Base-by-base conservation (phyloP, 139 green algal species). In the Diplosphaera chodatii region DNA sequence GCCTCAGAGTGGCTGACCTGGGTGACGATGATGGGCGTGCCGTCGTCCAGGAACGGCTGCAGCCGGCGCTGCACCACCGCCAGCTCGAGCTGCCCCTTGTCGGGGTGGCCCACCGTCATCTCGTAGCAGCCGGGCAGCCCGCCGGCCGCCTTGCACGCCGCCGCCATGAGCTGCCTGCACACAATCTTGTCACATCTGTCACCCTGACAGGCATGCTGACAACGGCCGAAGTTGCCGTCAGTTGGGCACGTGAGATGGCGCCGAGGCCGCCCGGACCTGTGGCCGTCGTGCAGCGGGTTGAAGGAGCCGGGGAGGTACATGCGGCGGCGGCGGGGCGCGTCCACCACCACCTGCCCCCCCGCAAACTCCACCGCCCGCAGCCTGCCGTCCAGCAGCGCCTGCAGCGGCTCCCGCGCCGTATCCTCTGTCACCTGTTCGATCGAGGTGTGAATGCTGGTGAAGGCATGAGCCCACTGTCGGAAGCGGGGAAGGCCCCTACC, bases 211-310 rank as follows among this genome's bases (percentile, higher is more conserved):
- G 16, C 13, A 10, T 4, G 18, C 18, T 59, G 8, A 18, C 48
- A 59, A n/a, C 48, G 37, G 37, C 37, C 10, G 6, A 20, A 48
- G 37, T 48, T 6, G 37, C 37, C 37, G 6, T 6, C 37, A 6
- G 37, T 6, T 48, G 10, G 6, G 37, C 37, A 48, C 37, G 37
- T 48, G 8, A 48, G 6, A 48, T n/a, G n/a, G n/a, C 37, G 37
- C 37, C 6, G 10, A 48, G 37, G 10, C 37, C 37, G 10, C 10
- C 8, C 66, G 20, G 73, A 68, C 66, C 74, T 73, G 80, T 97
- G 92, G 1, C 92, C 86, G 3, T 88, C 78, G 67, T 97, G 93
- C 70, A 97, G 70, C 18, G 93, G 93, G 75, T 98, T 97, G 89
- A 98, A 98, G 31, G 85, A 93, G 15, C 93, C 93, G 0, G 90